Conservation (phyloP, 306 rosid species). For the Sechiopsis laciniata region DNA sequence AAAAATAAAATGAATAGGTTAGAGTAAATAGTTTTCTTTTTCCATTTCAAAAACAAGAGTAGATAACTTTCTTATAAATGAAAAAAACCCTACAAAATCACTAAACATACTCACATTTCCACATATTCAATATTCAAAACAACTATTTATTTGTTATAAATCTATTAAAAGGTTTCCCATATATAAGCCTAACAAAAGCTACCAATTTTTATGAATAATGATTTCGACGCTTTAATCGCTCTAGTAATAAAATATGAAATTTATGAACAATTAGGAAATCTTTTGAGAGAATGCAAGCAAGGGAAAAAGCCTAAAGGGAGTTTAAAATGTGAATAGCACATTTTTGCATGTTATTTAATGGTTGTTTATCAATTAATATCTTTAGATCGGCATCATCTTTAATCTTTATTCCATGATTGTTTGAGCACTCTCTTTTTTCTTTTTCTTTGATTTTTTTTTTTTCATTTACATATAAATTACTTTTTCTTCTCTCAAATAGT, state of each 20-base stretch:
- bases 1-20: not conserved
- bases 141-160: not conserved
- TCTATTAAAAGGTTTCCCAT: not conserved
- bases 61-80: not conserved
- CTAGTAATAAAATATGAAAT: not conserved
- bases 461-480: not conserved
- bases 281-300: constrained; percentile 15
- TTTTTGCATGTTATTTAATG: not conserved
- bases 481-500: not conserved
- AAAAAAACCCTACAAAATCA: not conserved
- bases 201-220: not conserved
- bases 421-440: constrained; percentile 12
- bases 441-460: not conserved
- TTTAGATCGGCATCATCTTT: constrained; percentile 16
- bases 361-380: not conserved
- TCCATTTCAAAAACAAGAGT: no score
- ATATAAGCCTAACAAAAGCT: not conserved
- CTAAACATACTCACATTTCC: not conserved
- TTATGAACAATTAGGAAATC: not conserved
- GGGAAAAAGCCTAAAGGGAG: constrained; percentile 1
- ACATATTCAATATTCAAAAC: not conserved
- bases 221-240: not conserved
- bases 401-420: constrained; percentile 23
- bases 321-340: constrained; percentile 6
- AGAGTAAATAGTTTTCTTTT: not conserved